Evolutionary conservation across 768 basidiomycete species (phyloP), one percentile per base, ranked within the genome.

Genomic region (Boletus pseudopeckii): DNA sequence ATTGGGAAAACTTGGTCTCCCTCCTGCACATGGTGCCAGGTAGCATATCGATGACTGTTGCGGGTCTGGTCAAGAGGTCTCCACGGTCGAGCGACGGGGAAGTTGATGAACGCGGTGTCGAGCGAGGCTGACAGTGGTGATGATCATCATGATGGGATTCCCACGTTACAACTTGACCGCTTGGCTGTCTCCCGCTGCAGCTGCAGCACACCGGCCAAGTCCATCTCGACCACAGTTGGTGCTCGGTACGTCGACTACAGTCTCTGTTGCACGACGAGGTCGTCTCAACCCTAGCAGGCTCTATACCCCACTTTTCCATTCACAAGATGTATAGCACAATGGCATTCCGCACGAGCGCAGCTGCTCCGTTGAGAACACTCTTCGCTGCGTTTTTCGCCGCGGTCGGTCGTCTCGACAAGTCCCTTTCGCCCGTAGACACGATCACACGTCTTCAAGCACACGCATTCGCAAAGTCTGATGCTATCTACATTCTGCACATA

Each of bases 341-440:
- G 48, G 7, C 39, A 2, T 43, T 59, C 13, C 60, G 57, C 18
- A 20, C 53, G 32, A 49, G 42, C 30, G 33, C 41, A n/a, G 9
- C 30, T 36, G 32, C 44, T 3, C 47, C 56, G 5, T 18, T 56
- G 28, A 57, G 55, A 32, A 54, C 54, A 11, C 48, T 77, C 33
- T 26, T 68, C 4, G 46, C 72, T 37, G 86, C 88, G 18, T 68
- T 91, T 44, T 54, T 77, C 20, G 80, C 85, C 22, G 88, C 81
- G 4, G 77, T 86, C 10, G 80, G 74, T 28, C 80, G 87, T 9
- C 74, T 92, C 26, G 88, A 92, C 76, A 87, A 85, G 70, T 89
- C 86, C 0, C 65, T 90, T n/a, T 83, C 84, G 11, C 90, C 90
- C 1, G 60, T 71, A 14, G 79, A 87, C 58, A 90, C 88, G 5